Evolutionary conservation across 805 yeast genomes (phyloP).

Genomic region (Kluyveromyces siamensis): DNA sequence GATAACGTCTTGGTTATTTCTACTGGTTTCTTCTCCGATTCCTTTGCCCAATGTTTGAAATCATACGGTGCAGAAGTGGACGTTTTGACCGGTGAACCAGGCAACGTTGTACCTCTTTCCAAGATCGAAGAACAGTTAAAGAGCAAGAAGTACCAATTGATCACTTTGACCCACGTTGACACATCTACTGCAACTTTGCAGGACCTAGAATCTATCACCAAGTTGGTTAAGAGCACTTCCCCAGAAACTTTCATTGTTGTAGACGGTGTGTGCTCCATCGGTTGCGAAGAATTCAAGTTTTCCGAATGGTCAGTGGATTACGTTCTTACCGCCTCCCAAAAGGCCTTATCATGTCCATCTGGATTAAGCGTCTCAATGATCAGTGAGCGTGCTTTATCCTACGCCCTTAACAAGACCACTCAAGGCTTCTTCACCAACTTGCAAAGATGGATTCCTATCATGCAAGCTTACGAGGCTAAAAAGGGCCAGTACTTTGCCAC

Average conservation of each 20-base stretch:
- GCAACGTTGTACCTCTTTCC: conserved; percentile 54
- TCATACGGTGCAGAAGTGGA: conserved; percentile 74
- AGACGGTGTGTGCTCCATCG: conserved; percentile 94
- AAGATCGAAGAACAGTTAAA: conserved; percentile 48
- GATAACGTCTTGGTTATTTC: conserved; percentile 75
- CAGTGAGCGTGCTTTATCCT: conserved; percentile 62
- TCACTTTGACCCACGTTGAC: conserved; percentile 91
- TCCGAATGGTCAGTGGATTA: conserved; percentile 87
- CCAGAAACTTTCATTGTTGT: conserved; percentile 81
- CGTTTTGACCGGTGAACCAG: conserved; percentile 60
- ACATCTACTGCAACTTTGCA: conserved; percentile 91
- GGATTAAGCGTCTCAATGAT: conserved; percentile 77
- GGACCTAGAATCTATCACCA: conserved; percentile 56
- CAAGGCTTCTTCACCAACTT: conserved; percentile 46
- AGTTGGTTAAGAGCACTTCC: conserved; percentile 48
- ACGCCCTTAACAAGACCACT: conserved; percentile 44
- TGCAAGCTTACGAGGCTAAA: conserved; percentile 78
- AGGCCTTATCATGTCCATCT: conserved; percentile 91
- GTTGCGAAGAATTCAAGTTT: conserved; percentile 77
- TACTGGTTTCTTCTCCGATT: conserved; percentile 85
- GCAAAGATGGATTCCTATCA: conserved; percentile 79
- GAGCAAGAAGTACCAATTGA: conserved; percentile 45
- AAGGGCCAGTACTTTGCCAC: conserved; percentile 82
- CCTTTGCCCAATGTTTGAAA: conserved; percentile 65
- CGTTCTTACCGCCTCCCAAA: conserved; percentile 87